phyloP scores from a whole-genome alignment of 1,139 yeast species.

The Diutina siamensis region DNA sequence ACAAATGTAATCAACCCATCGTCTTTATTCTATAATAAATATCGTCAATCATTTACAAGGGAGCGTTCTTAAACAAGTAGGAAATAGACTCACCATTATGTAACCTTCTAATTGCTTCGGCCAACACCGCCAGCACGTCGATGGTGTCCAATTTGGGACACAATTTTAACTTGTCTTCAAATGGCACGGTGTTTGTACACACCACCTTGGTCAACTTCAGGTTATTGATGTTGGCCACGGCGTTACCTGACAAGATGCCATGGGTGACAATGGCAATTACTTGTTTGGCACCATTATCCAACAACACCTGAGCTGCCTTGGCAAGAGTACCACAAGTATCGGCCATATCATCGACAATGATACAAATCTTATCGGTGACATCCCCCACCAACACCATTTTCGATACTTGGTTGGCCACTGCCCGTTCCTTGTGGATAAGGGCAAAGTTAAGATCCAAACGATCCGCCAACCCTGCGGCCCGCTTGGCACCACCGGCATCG shows the following conservation, averaged over 20 bases:
- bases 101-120: conserved; percentile 89
- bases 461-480: conserved; percentile 93
- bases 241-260: conserved; percentile 89
- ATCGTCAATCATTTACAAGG: conserved; percentile 3
- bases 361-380: conserved; percentile 73
- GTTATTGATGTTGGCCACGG: conserved; percentile 56
- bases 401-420: conserved; percentile 70
- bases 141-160: conserved; percentile 60
- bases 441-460: conserved; percentile 85
- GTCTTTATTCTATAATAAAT: neutral
- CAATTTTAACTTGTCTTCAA: conserved; percentile 51
- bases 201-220: conserved; percentile 75
- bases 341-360: conserved; percentile 82
- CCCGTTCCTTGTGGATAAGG: conserved; percentile 88
- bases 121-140: conserved; percentile 80
- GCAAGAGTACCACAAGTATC: conserved; percentile 91
- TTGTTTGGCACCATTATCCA: conserved; percentile 82
- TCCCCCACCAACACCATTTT: conserved; percentile 86
- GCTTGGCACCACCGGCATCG: conserved; percentile 90
- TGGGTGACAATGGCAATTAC: conserved; percentile 89
- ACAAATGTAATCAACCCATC: no score
- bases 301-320: conserved; percentile 80
- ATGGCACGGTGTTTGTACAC: conserved; percentile 92
- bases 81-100: conserved; percentile 96
- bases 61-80: conserved; percentile 75